These are phyloP conservation scores for Penicillium taxi DNA, from an alignment of 495 filamentous ascomycete species.

Conservation along the genomic window DNA sequence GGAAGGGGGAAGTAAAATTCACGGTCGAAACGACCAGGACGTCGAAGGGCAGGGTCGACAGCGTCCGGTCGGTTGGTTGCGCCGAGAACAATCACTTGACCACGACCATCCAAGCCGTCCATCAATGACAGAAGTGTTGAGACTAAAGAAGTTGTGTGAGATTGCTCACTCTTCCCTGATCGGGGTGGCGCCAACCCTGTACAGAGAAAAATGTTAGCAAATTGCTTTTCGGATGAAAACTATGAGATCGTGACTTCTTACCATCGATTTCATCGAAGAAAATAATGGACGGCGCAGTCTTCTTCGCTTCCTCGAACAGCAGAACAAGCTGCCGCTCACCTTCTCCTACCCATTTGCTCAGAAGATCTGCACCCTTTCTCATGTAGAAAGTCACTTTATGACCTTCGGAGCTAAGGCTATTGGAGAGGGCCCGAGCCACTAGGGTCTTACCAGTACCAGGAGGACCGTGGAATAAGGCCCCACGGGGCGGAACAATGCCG, in stretches of 20 bases:
- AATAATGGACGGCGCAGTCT: constrained; percentile 95
- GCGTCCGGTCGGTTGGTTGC: constrained; percentile 97
- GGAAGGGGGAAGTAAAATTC: constrained; percentile 98
- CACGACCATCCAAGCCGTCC: constrained; percentile 98
- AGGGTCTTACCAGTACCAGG: constrained; percentile 97
- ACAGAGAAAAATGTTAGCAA: constrained; percentile 13
- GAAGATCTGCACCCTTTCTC: constrained; percentile 93
- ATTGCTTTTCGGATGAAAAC: background rate
- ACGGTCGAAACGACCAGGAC: constrained; percentile 91
- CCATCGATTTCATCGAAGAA: constrained; percentile 99
- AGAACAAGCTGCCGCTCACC: constrained; percentile 89
- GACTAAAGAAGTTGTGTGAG: constrained; percentile 95
- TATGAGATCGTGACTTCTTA: constrained; percentile 17
- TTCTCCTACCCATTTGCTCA: constrained; percentile 99
- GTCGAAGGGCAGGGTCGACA: constrained; percentile 92
- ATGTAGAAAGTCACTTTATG: constrained; percentile 98
- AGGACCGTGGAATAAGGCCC: constrained; percentile 93
- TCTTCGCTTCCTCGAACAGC: constrained; percentile 90
- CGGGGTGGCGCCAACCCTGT: constrained; percentile 78
- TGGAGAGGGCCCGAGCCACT: constrained; percentile 82
- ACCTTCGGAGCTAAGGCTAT: constrained; percentile 68
- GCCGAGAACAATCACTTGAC: constrained; percentile 96
- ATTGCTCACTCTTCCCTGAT: constrained; percentile 96
- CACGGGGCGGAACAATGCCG: constrained; percentile 84
- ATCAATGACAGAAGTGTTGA: constrained; percentile 91